Percentiles rank a stretch among this genome's conserved stretches.
Conservation (phyloP, 2,329 filamentous ascomycete genomes). For the Phyllosticta capitalensis region DNA sequence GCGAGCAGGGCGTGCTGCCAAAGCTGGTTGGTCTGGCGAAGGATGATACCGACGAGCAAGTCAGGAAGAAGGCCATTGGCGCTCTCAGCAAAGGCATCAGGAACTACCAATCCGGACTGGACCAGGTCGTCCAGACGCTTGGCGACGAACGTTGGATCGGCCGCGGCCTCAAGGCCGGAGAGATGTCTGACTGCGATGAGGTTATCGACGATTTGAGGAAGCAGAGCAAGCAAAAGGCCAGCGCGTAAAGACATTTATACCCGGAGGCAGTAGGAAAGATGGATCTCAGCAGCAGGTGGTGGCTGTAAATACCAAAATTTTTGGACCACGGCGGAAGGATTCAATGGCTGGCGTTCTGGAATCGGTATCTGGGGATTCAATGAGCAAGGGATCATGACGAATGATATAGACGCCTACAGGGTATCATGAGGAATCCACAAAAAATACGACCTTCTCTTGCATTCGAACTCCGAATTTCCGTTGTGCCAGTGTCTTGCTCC, state of each 20-base stretch:
- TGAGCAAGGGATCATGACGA: not conserved
- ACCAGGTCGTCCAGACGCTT: constrained; percentile 57
- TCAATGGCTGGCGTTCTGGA: constrained; percentile 11
- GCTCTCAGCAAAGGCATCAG: constrained; percentile 77
- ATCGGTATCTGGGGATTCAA: not conserved
- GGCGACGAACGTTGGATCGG: constrained; percentile 48
- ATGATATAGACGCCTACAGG: not conserved
- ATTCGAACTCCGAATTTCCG: not conserved
- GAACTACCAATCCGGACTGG: constrained; percentile 74
- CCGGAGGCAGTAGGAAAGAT: too few relatives aligned
- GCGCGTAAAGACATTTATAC: not conserved
- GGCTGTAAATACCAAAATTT: too few relatives aligned
- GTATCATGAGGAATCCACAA: constrained; percentile 7
- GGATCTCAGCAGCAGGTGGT: too few relatives aligned
- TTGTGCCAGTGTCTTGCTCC: not conserved
- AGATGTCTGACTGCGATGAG: constrained; percentile 79
- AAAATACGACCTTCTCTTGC: not conserved
- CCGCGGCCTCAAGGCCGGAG: constrained; percentile 56
- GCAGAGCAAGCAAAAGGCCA: constrained; percentile 7
- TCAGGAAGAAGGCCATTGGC: constrained; percentile 79
- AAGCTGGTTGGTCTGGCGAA: constrained; percentile 57
- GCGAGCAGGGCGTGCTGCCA: constrained; percentile 57
- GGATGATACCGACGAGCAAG: constrained; percentile 50
- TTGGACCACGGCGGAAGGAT: not conserved
- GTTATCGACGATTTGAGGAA: constrained; percentile 61